phyloP scores from a whole-genome alignment of 2,329 filamentous ascomycete genomes.

The Penicillium rolfsii region DNA sequence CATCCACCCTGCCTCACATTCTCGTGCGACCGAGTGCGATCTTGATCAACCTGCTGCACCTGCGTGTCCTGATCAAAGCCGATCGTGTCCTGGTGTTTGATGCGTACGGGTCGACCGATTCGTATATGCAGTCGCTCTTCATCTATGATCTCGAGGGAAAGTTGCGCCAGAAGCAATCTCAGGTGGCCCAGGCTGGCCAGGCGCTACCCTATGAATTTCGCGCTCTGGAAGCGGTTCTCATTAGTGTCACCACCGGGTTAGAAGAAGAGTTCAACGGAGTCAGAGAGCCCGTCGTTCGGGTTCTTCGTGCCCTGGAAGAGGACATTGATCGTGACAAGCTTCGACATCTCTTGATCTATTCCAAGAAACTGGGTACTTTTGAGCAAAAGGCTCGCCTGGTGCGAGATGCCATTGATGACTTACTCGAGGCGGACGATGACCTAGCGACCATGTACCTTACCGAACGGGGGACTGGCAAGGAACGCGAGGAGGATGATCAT shows the following conservation, averaged over 20 bases:
- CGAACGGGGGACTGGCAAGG: slow-evolving; percentile 76
- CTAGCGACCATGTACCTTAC: slow-evolving; percentile 93
- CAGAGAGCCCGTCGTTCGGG: slow-evolving; percentile 84
- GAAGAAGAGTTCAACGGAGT: slow-evolving; percentile 95
- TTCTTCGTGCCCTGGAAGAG: slow-evolving; percentile 88
- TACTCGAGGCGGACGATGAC: slow-evolving; percentile 95
- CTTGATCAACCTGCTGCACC: slow-evolving; percentile 91
- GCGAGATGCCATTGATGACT: slow-evolving; percentile 89
- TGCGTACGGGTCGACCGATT: slow-evolving; percentile 90
- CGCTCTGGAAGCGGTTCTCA: slow-evolving; percentile 90
- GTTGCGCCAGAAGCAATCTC: slow-evolving; percentile 74
- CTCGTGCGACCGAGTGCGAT: slow-evolving; percentile 91
- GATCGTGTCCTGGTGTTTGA: slow-evolving; percentile 95
- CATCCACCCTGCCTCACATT: slow-evolving; percentile 91
- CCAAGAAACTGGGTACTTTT: slow-evolving; percentile 93
- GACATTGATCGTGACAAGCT: slow-evolving; percentile 96
- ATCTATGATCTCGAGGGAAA: slow-evolving; percentile 97
- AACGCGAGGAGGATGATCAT: slow-evolving; percentile 80
- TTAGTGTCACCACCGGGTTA: slow-evolving; percentile 87
- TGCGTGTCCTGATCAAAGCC: slow-evolving; percentile 92
- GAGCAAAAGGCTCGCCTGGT: slow-evolving; percentile 96
- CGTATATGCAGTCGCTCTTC: slow-evolving; percentile 93
- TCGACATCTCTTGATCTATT: slow-evolving; percentile 85
- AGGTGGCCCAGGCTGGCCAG: slow-evolving; percentile 43
- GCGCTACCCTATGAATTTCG: slow-evolving; percentile 92